These are phyloP conservation scores for Monascus ruber DNA, from an alignment of 2,329 filamentous ascomycete genomes.

Conservation along the genomic window DNA sequence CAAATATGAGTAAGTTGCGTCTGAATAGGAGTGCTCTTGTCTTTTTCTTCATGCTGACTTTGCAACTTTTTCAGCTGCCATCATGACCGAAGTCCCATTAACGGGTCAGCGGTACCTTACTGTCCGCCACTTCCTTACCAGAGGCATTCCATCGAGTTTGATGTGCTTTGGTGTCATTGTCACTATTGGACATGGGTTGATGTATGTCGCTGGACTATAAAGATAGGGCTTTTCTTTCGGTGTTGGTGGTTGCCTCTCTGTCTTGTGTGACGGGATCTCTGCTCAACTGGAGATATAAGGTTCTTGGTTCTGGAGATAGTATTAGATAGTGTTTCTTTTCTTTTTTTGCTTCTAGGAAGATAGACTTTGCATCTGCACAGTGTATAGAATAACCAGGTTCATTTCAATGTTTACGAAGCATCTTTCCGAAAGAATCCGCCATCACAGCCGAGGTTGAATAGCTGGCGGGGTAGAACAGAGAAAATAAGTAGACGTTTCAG, in stretches of 20 bases:
- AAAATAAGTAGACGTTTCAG: no score
- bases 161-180: conserved; percentile 73
- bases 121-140: conserved; percentile 87
- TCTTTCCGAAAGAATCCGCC: no score
- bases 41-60: background rate
- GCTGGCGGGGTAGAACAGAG: no score
- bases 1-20: conserved; percentile 86
- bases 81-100: conserved; percentile 94
- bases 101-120: conserved; percentile 84
- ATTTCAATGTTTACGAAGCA: no score
- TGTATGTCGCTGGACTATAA: conserved; percentile 62
- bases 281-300: background rate
- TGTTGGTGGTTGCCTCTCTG: background rate
- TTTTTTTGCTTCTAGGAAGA: no score
- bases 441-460: no score
- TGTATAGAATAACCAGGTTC: no score
- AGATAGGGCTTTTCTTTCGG: background rate
- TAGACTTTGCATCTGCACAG: no score
- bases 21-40: background rate
- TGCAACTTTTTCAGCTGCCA: conserved; percentile 54
- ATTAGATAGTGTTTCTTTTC: no score
- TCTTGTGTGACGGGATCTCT: background rate
- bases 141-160: conserved; percentile 80
- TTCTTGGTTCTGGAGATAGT: no score
- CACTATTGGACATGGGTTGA: conserved; percentile 80